These are phyloP conservation scores for Podospora appendiculata DNA, from an alignment of 495 filamentous ascomycete genomes.

Conservation along the genomic window DNA sequence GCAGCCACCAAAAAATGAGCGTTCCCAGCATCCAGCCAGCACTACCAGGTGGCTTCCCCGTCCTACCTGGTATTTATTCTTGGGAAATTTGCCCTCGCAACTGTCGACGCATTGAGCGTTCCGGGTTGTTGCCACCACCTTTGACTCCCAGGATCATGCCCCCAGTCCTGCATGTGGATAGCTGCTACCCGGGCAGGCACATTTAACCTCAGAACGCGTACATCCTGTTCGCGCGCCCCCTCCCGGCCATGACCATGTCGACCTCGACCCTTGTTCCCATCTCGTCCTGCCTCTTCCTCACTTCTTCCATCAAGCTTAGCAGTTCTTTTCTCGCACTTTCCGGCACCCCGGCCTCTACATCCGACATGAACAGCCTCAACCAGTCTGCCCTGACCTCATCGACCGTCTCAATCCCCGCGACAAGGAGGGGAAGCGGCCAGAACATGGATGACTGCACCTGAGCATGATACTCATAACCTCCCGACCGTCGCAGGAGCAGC, in stretches of 20 bases:
- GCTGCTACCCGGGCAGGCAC: too few relatives aligned
- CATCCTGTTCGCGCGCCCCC: neutral
- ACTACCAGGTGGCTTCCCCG: too few relatives aligned
- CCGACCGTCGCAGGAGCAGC: constrained; percentile 7
- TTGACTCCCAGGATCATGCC: too few relatives aligned
- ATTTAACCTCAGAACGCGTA: constrained; percentile 6
- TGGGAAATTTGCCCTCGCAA: too few relatives aligned
- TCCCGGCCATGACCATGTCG: constrained; percentile 3
- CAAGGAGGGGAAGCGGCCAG: constrained; percentile 23
- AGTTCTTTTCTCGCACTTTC: neutral
- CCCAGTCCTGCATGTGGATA: too few relatives aligned
- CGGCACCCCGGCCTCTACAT: neutral
- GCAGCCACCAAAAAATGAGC: too few relatives aligned
- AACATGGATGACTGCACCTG: constrained; percentile 5
- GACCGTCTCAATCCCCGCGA: constrained; percentile 20
- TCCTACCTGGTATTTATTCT: too few relatives aligned
- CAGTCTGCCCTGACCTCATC: constrained; percentile 25
- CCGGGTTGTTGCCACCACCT: too few relatives aligned
- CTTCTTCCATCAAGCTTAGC: constrained; percentile 9
- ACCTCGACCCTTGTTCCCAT: constrained; percentile 7
- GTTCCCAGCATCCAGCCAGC: too few relatives aligned
- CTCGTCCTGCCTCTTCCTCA: constrained; percentile 12
- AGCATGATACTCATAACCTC: constrained; percentile 1
- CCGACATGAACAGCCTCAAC: constrained; percentile 14
- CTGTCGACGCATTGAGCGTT: too few relatives aligned